Base-by-base conservation (phyloP, 2,329 filamentous ascomycete species). In the Xylariaceae sp. region DNA sequence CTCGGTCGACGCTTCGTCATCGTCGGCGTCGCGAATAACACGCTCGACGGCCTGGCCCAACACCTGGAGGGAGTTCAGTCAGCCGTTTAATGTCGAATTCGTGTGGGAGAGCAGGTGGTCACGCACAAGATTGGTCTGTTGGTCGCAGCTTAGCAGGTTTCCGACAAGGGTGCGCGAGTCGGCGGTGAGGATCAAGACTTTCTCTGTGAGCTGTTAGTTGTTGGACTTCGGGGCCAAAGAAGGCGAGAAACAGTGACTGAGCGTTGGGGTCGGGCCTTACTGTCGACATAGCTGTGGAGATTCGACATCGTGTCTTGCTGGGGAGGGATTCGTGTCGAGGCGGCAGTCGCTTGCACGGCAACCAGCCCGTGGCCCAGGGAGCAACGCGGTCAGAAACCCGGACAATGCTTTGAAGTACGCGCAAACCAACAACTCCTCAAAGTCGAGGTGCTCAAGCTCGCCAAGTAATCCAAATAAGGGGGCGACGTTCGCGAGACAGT, bases 161-260 rank as follows among this genome's bases (percentile, higher is more conserved):
- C 94, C 94, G 54, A 89, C 80, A 18, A 92, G 74, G 42, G 89
- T 95, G 62, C 92, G 86, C 45, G 92, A 94, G 71, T 97, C 94
- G 60, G 89, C 87, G 27, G 94, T 97, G 56, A 97, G 81, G 64
- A 97, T 86, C 51, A 91, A 79, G 61, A 97, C 89, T 71, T 90
- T 95, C 72, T 96, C 94, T 96, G 64, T 39, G 32, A 50, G 58
- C 55, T 67, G 63, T 71, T 59, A 17, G n/a, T 39, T n/a, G 27
- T 11, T 32, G 15, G 19, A 14, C n/a, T 30, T 18, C 10, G 14
- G 31, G 5, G n/a, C n/a, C 40, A 14, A 15, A 14, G 19, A 45
- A 2, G 11, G 18, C 5, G 6, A 27, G 17, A n/a, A 15, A 33
- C 14, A 43, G 36, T 6, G 27, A 15, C 10, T 42, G 7, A 18